Percentiles rank a stretch among this genome's conserved stretches.
Evolutionary conservation across 1,284 basidiomycete genomes (phyloP).

Genomic region (Fistulinella cinereoalba): DNA sequence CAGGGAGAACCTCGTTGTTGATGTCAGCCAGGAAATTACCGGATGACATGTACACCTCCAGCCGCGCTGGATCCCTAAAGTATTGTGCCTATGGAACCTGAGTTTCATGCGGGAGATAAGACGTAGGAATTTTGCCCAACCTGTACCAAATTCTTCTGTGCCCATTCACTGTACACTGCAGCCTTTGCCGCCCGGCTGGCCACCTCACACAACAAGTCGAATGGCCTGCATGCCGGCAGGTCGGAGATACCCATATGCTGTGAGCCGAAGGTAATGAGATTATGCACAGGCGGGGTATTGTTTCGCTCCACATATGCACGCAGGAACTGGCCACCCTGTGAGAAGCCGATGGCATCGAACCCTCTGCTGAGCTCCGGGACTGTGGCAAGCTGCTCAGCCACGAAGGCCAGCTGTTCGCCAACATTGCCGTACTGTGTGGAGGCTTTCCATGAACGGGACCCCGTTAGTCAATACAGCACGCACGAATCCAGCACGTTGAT

Average conservation of each 20-base stretch:
- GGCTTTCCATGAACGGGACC: not conserved
- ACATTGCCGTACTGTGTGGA: slow-evolving; percentile 73
- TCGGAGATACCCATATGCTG: slow-evolving; percentile 86
- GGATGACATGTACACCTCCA: slow-evolving; percentile 65
- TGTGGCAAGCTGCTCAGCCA: slow-evolving; percentile 63
- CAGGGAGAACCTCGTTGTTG: slow-evolving; percentile 62
- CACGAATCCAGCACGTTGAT: slow-evolving; percentile 80
- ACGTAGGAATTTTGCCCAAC: slow-evolving; percentile 35
- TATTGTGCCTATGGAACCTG: slow-evolving; percentile 78
- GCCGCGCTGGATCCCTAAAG: slow-evolving; percentile 80
- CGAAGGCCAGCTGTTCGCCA: slow-evolving; percentile 65
- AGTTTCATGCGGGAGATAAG: slow-evolving; percentile 2
- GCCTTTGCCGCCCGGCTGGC: slow-evolving; percentile 69
- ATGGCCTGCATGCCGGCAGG: slow-evolving; percentile 67
- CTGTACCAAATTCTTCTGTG: slow-evolving; percentile 80
- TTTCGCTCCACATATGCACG: slow-evolving; percentile 87
- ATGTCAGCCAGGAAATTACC: slow-evolving; percentile 74
- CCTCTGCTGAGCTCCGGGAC: slow-evolving; percentile 72
- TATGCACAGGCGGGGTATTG: slow-evolving; percentile 73
- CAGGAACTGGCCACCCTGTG: slow-evolving; percentile 92
- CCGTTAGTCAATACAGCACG: slow-evolving; percentile 34
- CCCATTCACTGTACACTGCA: slow-evolving; percentile 82
- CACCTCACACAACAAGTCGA: slow-evolving; percentile 74
- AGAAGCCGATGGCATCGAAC: slow-evolving; percentile 91
- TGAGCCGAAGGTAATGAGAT: slow-evolving; percentile 87